These are phyloP conservation scores for Fallopia convolvulus DNA, from an alignment of 148 eudicot species.

Conservation along the genomic window DNA sequence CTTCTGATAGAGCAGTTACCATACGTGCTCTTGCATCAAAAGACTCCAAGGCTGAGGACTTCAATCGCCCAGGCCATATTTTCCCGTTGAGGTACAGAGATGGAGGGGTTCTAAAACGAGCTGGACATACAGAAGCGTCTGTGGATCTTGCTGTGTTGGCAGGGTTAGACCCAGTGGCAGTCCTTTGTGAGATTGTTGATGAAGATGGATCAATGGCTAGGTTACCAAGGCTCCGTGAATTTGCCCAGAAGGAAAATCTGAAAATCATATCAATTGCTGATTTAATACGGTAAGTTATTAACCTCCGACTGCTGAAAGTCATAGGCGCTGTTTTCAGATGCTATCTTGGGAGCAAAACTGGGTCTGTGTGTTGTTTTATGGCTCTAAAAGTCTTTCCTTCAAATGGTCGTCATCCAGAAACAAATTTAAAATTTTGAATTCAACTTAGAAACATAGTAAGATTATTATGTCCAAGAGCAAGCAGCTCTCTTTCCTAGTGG, in stretches of 20 bases:
- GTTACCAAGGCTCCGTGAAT: constrained; percentile 50
- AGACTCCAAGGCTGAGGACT: constrained; percentile 57
- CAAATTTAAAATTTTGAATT: neutral
- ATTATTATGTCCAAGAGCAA: neutral
- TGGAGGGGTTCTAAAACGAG: constrained; percentile 73
- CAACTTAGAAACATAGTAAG: neutral
- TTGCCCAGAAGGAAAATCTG: constrained; percentile 39
- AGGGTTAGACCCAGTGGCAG: constrained; percentile 54
- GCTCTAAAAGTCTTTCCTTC: neutral
- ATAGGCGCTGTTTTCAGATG: neutral
- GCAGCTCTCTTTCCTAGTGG: neutral
- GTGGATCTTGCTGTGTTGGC: constrained; percentile 57
- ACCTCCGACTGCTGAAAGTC: neutral
- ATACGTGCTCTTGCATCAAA: constrained; percentile 51
- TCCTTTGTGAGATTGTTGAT: constrained; percentile 65
- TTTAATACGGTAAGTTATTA: constrained; percentile 41
- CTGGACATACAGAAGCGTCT: constrained; percentile 74
- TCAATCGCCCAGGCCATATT: constrained; percentile 73
- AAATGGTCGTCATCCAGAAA: neutral
- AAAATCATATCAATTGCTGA: constrained; percentile 68
- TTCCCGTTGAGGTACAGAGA: constrained; percentile 63
- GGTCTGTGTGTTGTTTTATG: neutral
- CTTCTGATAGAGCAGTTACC: constrained; percentile 55
- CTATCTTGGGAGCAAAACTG: neutral
- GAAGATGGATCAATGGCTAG: constrained; percentile 85